Evolutionary conservation across 768 basidiomycete species (phyloP), one percentile per base, ranked within the genome.

Genomic region (Pleurotus salmoneostramineus): DNA sequence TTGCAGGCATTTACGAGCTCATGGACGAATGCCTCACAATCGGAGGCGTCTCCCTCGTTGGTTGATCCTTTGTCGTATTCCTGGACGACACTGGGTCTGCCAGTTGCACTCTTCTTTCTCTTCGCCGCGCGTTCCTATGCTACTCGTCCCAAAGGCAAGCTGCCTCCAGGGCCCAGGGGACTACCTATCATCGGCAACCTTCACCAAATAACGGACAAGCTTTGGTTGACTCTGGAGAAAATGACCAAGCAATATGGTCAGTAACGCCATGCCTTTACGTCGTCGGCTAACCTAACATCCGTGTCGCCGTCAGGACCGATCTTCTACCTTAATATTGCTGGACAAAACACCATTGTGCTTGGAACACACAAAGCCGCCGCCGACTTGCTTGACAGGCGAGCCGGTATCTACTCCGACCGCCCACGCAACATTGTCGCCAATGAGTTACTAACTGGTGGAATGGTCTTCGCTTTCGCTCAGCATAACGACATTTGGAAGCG

Each of bases 401-500:
- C 62, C 8, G 47, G 33, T 12, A 65, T 61, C 42, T 68, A 71
- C 60, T 64, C 65, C 5, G 66, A 67, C 44, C 63, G 69, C 2
- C 61, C 67, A 2, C 59, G 55, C 4, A 66, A 59, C 52, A 69
- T 72, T 34, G 65, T 73, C 14, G 65, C 62, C 1, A 10, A 56
- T 7, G 69, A 73, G 4, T 56, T 71, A 27, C 62, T 63, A n/a
- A 63, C 63, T 2, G 63, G 63, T 11, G 61, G 56, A 15, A 12
- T 63, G 10, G 56, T 62, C 8, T 61, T 62, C 33, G 61, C 56
- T 5, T 63, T 63, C 46, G 34, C 58, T 17, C 61, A 59, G 43
- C 58, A 62, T 43, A 60, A 60, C 47, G 58, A 59, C 21, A 11
- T 62, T 21, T 63, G 61, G 63, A 59, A 56, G 47, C 31, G 50